Evolutionary conservation across 495 filamentous ascomycete species (phyloP).

Genomic region (Pyronema domesticum): DNA sequence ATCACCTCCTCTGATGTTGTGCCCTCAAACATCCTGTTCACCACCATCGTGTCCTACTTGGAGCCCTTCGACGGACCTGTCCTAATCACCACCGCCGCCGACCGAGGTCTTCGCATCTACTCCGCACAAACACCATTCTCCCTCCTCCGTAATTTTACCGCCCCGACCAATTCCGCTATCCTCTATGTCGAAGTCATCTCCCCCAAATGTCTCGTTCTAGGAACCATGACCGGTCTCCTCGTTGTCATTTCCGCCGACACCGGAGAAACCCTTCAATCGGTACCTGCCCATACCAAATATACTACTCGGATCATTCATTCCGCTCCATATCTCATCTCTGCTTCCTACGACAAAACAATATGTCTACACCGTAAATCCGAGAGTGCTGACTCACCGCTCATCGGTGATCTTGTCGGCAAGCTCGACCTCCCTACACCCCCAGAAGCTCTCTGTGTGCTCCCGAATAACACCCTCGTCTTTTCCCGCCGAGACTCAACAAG

Average conservation of each 20-base stretch:
- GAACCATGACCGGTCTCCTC: constrained; percentile 48
- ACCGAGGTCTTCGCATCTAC: constrained; percentile 20
- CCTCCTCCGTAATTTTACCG: constrained; percentile 11
- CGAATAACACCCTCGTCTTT: constrained; percentile 36
- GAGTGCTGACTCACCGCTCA: constrained; percentile 1
- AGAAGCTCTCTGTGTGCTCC: constrained; percentile 37
- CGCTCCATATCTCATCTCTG: constrained; percentile 38
- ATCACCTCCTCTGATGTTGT: constrained; percentile 7
- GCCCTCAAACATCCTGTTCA: constrained; percentile 19
- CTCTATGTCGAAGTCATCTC: constrained; percentile 22
- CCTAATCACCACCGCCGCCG: constrained; percentile 39
- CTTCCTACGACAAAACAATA: constrained; percentile 47
- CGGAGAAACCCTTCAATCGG: constrained; percentile 28
- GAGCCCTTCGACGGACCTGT: constrained; percentile 8
- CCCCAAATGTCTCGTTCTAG: constrained; percentile 28
- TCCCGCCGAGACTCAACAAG: constrained; percentile 43
- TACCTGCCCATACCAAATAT: constrained; percentile 47
- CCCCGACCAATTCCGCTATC: constrained; percentile 18
- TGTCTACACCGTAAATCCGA: constrained; percentile 31
- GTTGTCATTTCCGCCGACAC: constrained; percentile 28
- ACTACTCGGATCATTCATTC: constrained; percentile 35
- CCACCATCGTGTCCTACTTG: constrained; percentile 5
- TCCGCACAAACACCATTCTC: constrained; percentile 3
- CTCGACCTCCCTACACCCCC: constrained; percentile 41
- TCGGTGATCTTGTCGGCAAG: constrained; percentile 31